phyloP scores from a whole-genome alignment of 495 filamentous ascomycete species.

The Bacidia gigantensis region DNA sequence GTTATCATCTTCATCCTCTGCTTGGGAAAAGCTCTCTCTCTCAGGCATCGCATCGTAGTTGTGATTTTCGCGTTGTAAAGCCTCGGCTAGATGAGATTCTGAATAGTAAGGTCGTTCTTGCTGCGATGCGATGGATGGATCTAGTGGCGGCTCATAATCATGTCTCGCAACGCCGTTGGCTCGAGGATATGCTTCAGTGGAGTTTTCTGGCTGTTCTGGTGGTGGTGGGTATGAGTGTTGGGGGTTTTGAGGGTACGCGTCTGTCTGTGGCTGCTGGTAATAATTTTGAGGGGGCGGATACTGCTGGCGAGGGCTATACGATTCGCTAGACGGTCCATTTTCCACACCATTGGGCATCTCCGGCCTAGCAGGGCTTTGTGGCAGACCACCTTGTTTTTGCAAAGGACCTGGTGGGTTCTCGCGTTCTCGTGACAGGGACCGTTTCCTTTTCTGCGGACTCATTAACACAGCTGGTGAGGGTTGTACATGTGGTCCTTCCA shows the following conservation, averaged over 20 bases:
- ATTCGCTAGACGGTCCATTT: slow-evolving; percentile 19
- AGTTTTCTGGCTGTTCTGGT: slow-evolving; percentile 10
- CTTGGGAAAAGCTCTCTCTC: slow-evolving; percentile 22
- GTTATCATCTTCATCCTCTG: slow-evolving; percentile 26
- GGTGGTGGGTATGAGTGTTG: slow-evolving; percentile 13
- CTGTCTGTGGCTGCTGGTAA: slow-evolving; percentile 2
- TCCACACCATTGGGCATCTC: slow-evolving; percentile 12
- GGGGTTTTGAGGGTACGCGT: slow-evolving; percentile 11
- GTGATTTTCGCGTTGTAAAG: slow-evolving; percentile 36
- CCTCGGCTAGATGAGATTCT: slow-evolving; percentile 28
- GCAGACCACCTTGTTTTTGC: slow-evolving; percentile 10
- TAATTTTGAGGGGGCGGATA: slow-evolving; percentile 15
- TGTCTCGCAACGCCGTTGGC: slow-evolving; percentile 15
- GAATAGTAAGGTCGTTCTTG: slow-evolving; percentile 30
- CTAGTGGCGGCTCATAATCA: slow-evolving; percentile 18
- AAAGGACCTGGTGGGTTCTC: slow-evolving; percentile 4
- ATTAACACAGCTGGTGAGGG: slow-evolving; percentile 4
- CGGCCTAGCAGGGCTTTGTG: slow-evolving; percentile 12
- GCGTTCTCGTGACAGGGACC: slow-evolving; percentile 17
- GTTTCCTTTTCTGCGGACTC: slow-evolving; percentile 16
- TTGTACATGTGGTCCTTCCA: slow-evolving; percentile 1
- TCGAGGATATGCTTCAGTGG: slow-evolving; percentile 15
- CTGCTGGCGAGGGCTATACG: slow-evolving; percentile 16
- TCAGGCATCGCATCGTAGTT: slow-evolving; percentile 26
- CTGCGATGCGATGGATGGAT: slow-evolving; percentile 13